phyloP scores from a whole-genome alignment of 1,284 basidiomycete species.

The Tetrapyrgos nigripes region DNA sequence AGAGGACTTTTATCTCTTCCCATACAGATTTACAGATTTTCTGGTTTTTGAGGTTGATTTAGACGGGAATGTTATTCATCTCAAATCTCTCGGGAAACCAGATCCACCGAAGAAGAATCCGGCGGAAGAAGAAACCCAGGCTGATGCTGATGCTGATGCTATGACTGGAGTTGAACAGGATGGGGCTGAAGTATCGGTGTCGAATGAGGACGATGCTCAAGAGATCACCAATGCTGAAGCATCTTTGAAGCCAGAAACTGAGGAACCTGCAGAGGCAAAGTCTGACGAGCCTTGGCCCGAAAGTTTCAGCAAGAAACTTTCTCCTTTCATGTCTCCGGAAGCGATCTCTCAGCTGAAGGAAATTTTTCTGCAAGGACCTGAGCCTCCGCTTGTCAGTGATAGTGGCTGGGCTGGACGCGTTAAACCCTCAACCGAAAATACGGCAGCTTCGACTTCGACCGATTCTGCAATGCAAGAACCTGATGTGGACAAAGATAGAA shows the following conservation, averaged over 20 bases:
- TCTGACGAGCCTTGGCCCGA: slow-evolving; percentile 67
- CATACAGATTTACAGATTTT: slow-evolving; percentile 90
- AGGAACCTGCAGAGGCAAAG: slow-evolving; percentile 17
- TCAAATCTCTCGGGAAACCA: slow-evolving; percentile 80
- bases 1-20: slow-evolving; percentile 12
- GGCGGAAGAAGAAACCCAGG: slow-evolving; percentile 11
- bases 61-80: slow-evolving; percentile 77
- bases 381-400: slow-evolving; percentile 71
- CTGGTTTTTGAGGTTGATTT: slow-evolving; percentile 89
- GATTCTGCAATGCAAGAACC: slow-evolving; percentile 32
- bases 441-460: slow-evolving; percentile 22
- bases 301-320: slow-evolving; percentile 59
- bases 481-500: slow-evolving; percentile 37
- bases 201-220: neutral
- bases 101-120: slow-evolving; percentile 49
- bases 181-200: neutral
- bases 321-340: slow-evolving; percentile 67
- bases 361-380: slow-evolving; percentile 79
- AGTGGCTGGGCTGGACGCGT: slow-evolving; percentile 67
- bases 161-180: slow-evolving; percentile 1
- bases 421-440: slow-evolving; percentile 39
- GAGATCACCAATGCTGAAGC: neutral
- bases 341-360: slow-evolving; percentile 69
- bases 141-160: neutral
- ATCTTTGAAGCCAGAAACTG: slow-evolving; percentile 1